A percentile compares a stretch with the other conserved stretches of the same genome.
These are phyloP conservation scores for Penicillium chermesinum DNA, from an alignment of 495 filamentous ascomycete species.

Conservation along the genomic window DNA sequence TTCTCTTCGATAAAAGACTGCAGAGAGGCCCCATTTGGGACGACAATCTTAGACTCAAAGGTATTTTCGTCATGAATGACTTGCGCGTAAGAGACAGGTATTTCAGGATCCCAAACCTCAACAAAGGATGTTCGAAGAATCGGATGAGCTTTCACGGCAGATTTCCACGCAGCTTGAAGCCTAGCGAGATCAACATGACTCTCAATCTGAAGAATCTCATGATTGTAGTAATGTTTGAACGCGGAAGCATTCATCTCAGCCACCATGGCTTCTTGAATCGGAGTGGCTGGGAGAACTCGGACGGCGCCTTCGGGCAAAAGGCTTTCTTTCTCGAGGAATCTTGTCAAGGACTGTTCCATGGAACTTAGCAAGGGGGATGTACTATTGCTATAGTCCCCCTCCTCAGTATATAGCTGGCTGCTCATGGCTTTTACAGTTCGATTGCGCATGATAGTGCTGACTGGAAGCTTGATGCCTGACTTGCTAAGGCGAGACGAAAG, in stretches of 20 bases:
- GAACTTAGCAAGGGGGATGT: constrained; percentile 15
- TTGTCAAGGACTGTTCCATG: constrained; percentile 28
- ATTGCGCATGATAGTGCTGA: constrained; percentile 64
- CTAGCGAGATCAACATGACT: constrained; percentile 44
- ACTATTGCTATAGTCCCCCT: constrained; percentile 4
- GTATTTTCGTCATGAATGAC: constrained; percentile 41
- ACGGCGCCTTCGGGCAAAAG: constrained; percentile 35
- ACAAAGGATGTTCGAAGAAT: constrained; percentile 70
- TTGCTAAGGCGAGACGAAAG: constrained; percentile 60
- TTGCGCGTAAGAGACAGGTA: constrained; percentile 58
- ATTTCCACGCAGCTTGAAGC: constrained; percentile 55
- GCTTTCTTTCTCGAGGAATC: constrained; percentile 24
- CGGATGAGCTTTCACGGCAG: constrained; percentile 51
- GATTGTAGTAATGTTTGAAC: constrained; percentile 73
- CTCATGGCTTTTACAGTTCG: constrained; percentile 57
- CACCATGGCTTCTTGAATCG: constrained; percentile 81
- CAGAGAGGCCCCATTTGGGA: constrained; percentile 13
- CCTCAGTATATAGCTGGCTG: constrained; percentile 11
- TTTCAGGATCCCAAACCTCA: constrained; percentile 52
- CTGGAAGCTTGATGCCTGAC: constrained; percentile 51
- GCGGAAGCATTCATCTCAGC: constrained; percentile 66
- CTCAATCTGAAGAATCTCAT: constrained; percentile 61
- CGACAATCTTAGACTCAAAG: constrained; percentile 17
- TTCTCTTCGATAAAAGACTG: constrained; percentile 20
- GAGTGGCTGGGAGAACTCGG: constrained; percentile 62